Base-by-base conservation (phyloP, 768 basidiomycete genomes). In the Trametes sanguinea region DNA sequence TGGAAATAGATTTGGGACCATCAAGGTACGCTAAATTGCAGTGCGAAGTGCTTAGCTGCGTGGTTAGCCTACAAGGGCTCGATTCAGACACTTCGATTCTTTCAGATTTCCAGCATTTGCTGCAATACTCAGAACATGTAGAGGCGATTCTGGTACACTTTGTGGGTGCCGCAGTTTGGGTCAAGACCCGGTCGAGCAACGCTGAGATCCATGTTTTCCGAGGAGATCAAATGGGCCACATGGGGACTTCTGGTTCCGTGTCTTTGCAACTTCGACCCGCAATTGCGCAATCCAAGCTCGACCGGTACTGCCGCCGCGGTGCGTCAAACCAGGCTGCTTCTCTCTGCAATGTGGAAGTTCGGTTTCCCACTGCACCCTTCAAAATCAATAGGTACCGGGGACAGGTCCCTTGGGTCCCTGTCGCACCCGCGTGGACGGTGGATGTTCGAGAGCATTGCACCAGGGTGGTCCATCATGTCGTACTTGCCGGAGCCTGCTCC, bases 361-460 rank as follows among this genome's bases (percentile, higher is more conserved):
- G 14, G 42, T 54, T 40, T 16, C 29, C 48, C n/a, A 50, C 48
- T 22, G 2, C 13, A 32, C 3, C 22, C 11, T 8, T 8, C 8
- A 13, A 59, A 57, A 48, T 57, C 42, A 51, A 59, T 50, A 54
- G 60, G 52, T 17, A 54, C 60, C 52, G 45, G 32, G 39, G 40
- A 30, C 10, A 13, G 37, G 52, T 61, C 47, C 60, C 59, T 47
- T 54, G 14, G 53, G 52, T 45, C 53, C 37, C 27, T 42, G 60
- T 48, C 48, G 46, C n/a, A 44, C 43, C 35, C 35, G 35, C 52
- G 47, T 50, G 60, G 17, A 2, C 52, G 39, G 22, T 7, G 29
- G 47, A 52, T 37, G 60, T 42, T 57, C 54, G 48, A 56, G 56
- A 62, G 50, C 57, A 57, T 57, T 57, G 55, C 61, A 57, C 56